phyloP scores from a whole-genome alignment of 2,329 filamentous ascomycete species.

The Fusarium nelsonii region DNA sequence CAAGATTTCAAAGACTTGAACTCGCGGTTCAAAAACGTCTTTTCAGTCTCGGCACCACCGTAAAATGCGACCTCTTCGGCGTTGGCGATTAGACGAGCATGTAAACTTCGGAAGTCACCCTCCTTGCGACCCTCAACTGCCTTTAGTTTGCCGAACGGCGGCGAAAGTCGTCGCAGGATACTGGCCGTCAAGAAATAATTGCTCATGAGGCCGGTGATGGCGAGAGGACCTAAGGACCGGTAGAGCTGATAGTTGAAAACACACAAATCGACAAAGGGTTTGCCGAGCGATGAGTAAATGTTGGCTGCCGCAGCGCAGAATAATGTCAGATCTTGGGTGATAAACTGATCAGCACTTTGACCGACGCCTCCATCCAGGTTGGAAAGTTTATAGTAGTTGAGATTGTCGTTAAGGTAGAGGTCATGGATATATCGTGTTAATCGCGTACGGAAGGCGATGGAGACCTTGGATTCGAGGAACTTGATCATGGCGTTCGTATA shows the following conservation, averaged over 20 bases:
- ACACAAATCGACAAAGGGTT: conserved; percentile 94
- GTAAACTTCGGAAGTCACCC: conserved; percentile 91
- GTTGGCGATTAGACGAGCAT: conserved; percentile 93
- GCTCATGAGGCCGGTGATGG: conserved; percentile 84
- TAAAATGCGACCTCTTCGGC: conserved; percentile 99
- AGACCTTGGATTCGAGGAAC: conserved; percentile 96
- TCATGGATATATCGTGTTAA: conserved; percentile 98
- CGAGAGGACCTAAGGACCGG: conserved; percentile 87
- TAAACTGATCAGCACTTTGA: conserved; percentile 94
- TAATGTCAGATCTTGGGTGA: conserved; percentile 94
- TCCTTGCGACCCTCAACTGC: conserved; percentile 95
- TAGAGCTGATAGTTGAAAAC: conserved; percentile 99
- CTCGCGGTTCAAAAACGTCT: conserved; percentile 88
- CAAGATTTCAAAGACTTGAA: conserved; percentile 93
- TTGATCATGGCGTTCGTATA: conserved; percentile 99
- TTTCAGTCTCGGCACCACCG: conserved; percentile 94
- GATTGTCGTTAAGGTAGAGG: conserved; percentile 91
- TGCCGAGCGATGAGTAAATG: conserved; percentile 96
- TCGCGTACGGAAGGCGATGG: conserved; percentile 95
- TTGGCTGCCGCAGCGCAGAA: conserved; percentile 95
- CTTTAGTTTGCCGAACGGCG: conserved; percentile 96
- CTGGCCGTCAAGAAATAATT: conserved; percentile 97
- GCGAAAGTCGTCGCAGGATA: conserved; percentile 86
- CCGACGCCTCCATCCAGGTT: conserved; percentile 95
- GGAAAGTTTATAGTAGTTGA: conserved; percentile 95